Evolutionary conservation across 805 yeast genomes (phyloP), one percentile per base, ranked within the genome.

Genomic region (Sporopachydermia quercuum): DNA sequence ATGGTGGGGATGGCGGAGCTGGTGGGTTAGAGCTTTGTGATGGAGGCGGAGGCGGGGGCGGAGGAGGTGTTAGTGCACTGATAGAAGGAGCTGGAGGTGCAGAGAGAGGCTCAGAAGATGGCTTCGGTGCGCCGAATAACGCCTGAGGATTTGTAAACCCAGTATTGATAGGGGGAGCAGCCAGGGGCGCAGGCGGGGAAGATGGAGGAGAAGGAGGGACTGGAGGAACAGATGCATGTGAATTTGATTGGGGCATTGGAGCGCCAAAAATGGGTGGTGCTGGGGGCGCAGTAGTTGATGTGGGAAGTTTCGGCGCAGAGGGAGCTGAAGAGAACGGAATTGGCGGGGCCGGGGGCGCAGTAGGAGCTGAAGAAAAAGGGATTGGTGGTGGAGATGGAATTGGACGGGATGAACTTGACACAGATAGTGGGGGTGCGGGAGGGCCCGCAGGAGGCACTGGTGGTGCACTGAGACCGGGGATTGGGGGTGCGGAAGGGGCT

Each of bases 1-100:
- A n/a, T 8, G 41, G 27, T 19, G 46, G 38, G 16, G 54, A 43
- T 14, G 51, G 48, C 5, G 46, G 13, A 2, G 47, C 19, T 16
- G 56, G 42, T 15, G 54, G 44, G 15, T 45, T 17, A 4, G 51
- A 45, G 3, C 57, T 49, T 11, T 50, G 39, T 3, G 46, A 19
- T 5, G 48, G 27, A 4, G 59, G 48, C 14, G 64, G 55, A 15
- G 66, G 55, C 2, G 61, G 56, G 4, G 45, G 38, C 2, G 44
- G 36, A 8, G 60, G 52, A 5, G 64, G 60, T 8, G 67, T 57
- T 2, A 53, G 42, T 41, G 59, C 58, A 38, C 49, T 19, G 37
- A 40, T 45, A n/a, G 37, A 35, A 15, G 47, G 36, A 14, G 45
- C 17, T 1, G 49, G 19, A 11, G 46, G 35, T 15, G 50, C 42